Evolutionary conservation across 2,329 filamentous ascomycete genomes (phyloP), one percentile per base, ranked within the genome.

Genomic region (Sclerotinia trifoliorum): DNA sequence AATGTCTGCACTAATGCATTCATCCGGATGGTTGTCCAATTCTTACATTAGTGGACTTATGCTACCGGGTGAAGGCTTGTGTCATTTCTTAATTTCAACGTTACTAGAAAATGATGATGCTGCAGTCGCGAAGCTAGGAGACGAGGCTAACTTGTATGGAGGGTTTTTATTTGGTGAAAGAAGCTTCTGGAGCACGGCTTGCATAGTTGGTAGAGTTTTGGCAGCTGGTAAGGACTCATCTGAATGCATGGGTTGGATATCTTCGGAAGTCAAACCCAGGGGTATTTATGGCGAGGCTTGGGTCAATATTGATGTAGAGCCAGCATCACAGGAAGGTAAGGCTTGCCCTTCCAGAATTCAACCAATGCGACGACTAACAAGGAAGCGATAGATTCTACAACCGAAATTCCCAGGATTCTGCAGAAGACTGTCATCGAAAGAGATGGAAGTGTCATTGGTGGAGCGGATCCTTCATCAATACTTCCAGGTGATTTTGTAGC

Each of bases 161-260:
- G 88, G 88, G 0, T 90, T 90, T 71, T 81, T 89, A 3, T 90
- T 89, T 73, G 78, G 77, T 5, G 83, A 83, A 2, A 88, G 86
- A 79, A 90, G 87, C 70, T 90, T 90, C 76, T 90, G 88, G 88
- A 90, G 87, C 77, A 89, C 85, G 1, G 82, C 84, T 17, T 90
- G 87, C 74, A 81, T 90, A 54, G 84, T 90, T 13, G 88, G 88
- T 4, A 84, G 87, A 39, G 86, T 90, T 3, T 79, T 90, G 46
- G 87, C 87, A 42, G 87, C 87, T 39, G 85, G 86, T 10, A 83
- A 83, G 65, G 87, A 86, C 3, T 84, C 87, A 21, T 83, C 83
- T 0, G 88, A 90, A 75, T 88, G 88, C 75, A 87, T 90, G 86
- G 88, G 88, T 64, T 89, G 88, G 88, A 81, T 90, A 65, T 88